phyloP scores from a whole-genome alignment of 345 rosid genomes.

The Citrus glauca region DNA sequence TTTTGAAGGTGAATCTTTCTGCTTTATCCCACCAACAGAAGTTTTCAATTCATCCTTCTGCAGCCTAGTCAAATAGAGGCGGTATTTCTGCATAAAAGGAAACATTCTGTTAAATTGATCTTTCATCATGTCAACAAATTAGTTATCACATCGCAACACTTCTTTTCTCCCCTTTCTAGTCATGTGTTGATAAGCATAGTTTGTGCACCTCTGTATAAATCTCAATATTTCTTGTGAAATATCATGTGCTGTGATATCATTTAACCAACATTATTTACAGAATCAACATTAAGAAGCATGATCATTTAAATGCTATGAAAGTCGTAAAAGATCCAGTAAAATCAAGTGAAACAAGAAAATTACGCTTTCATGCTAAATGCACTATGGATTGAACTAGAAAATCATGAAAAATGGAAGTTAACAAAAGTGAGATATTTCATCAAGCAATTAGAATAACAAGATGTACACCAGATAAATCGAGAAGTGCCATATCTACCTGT shows the following conservation, averaged over 20 bases:
- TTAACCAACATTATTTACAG: neutral
- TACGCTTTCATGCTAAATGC: neutral
- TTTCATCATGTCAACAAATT: neutral
- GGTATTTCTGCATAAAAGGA: conserved; percentile 70
- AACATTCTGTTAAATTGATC: conserved; percentile 6
- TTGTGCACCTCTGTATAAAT: neutral
- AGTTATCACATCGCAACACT: neutral
- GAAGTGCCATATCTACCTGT: conserved; percentile 49
- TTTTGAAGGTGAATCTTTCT: conserved; percentile 40
- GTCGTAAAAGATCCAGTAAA: neutral
- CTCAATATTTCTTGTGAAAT: neutral
- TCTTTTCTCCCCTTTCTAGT: neutral
- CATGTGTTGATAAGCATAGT: neutral
- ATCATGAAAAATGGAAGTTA: neutral
- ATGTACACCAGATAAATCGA: neutral
- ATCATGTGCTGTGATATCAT: neutral
- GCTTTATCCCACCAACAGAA: conserved; percentile 47
- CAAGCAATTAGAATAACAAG: neutral
- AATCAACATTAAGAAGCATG: neutral
- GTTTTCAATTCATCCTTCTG: conserved; percentile 64
- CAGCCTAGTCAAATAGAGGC: conserved; percentile 81
- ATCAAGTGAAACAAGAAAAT: neutral
- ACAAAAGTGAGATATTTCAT: neutral
- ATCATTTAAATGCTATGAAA: neutral
- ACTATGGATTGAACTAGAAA: neutral